Conservation (phyloP, 768 basidiomycete genomes). For the Psilocybe cubensis region DNA sequence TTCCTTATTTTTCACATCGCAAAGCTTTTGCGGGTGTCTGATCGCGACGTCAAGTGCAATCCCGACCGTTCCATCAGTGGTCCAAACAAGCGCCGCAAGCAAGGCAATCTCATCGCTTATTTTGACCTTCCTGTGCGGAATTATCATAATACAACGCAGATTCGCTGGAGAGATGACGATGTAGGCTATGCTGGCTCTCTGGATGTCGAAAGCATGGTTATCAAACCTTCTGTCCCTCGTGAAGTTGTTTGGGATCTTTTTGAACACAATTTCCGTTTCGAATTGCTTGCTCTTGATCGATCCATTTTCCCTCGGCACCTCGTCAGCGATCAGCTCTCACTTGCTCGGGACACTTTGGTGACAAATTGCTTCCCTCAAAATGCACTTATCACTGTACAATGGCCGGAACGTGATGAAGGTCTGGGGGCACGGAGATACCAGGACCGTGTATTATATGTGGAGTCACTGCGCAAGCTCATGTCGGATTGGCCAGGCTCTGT, state of each 20-base stretch:
- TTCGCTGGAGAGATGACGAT: not conserved
- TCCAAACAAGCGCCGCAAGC: too few species aligned
- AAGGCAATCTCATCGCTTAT: too few species aligned
- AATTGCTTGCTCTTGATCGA: constrained; percentile 14
- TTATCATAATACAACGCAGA: not conserved
- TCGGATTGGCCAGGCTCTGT: not conserved
- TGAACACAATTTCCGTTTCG: constrained; percentile 18
- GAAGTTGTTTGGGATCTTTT: constrained; percentile 17
- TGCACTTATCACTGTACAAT: not conserved
- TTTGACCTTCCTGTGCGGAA: too few species aligned
- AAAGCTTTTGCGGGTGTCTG: not conserved
- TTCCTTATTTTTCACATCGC: not conserved
- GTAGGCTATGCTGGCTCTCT: not conserved
- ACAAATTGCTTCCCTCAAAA: not conserved
- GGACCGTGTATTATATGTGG: not conserved
- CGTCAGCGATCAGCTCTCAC: not conserved
- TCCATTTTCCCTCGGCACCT: not conserved
- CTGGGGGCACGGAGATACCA: constrained; percentile 4
- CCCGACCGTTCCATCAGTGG: too few species aligned
- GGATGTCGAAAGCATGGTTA: not conserved
- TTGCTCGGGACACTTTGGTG: not conserved
- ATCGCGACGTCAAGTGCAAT: too few species aligned
- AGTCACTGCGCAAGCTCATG: constrained; percentile 5
- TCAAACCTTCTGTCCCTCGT: not conserved
- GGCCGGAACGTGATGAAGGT: not conserved